Base-by-base conservation (phyloP, 768 basidiomycete species). In the Phaffia tasmanica region DNA sequence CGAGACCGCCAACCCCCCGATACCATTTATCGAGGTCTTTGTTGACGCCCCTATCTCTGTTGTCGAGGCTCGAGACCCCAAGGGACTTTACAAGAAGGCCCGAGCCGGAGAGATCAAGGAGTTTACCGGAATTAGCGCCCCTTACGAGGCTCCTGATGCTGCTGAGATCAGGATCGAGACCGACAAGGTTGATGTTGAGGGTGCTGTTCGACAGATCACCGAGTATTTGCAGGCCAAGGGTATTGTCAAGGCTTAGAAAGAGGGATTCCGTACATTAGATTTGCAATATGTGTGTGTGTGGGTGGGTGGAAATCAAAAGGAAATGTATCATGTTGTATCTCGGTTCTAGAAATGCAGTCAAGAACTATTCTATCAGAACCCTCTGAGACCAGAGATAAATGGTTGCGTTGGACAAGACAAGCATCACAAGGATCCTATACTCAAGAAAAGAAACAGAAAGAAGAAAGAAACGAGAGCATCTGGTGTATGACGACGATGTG, bases 51-150 rank as follows among this genome's bases (percentile, higher is more conserved):
- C 94, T 7, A 81, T 99, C 57, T 76, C 80, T 55, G 84, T 93
- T 11, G 90, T 89, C 27, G 95, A 99, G 78, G 79, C 83, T 74
- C 85, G 95, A 64, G 95, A 99, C 75, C 95, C 95, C 1, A 99
- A 99, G 77, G 94, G 95, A 0, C 78, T 99, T 68, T 99, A 99
- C 80, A 93, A 89, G 79, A 95, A 90, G 76, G 95, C 95, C 8
- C 81, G 95, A 69, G 85, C 87, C 0, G 95, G 95, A 16, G 88
- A 92, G 78, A 97, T 99, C 73, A 90, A 89, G 83, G 95, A 98
- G 64, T 99, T 99, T 78, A 98, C 95, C 57, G 95, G 95, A 8
- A 87, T 98, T 75, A 93, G 91, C 25, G 90, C 95, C 6, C 95
- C 95, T 21, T 67, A 98, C 76, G 95, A 98, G 77, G 83, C 85